Conservation (phyloP, 1,284 basidiomycete genomes). For the Microbotryum saponariae region DNA sequence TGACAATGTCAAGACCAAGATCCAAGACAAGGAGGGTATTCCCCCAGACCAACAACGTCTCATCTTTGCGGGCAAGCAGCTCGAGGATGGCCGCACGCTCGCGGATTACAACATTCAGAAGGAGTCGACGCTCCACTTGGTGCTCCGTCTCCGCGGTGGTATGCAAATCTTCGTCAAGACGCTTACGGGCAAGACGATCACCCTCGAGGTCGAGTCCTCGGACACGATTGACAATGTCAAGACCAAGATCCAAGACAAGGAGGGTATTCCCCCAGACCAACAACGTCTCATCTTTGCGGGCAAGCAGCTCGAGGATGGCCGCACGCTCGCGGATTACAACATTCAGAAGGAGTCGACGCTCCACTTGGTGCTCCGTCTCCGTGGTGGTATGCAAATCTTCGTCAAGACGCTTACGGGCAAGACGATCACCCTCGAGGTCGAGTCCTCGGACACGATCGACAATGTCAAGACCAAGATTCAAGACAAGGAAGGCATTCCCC, state of each 20-base stretch:
- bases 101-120: constrained; percentile 98
- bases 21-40: constrained; percentile 40
- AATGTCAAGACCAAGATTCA: constrained; percentile 56
- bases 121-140: constrained; percentile 94
- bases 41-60: constrained; percentile 89
- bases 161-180: constrained; percentile 48
- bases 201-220: constrained; percentile 75
- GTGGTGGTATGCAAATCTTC: constrained; percentile 85
- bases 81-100: constrained; percentile 89
- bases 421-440: constrained; percentile 89
- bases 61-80: constrained; percentile 88
- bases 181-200: constrained; percentile 98
- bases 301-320: constrained; percentile 93
- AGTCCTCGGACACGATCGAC: constrained; percentile 72
- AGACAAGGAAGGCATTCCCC: constrained; percentile 48
- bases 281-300: constrained; percentile 86
- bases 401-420: constrained; percentile 95
- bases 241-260: constrained; percentile 51
- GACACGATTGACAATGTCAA: constrained; percentile 65
- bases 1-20: constrained; percentile 49
- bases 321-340: constrained; percentile 86
- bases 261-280: constrained; percentile 66
- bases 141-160: constrained; percentile 92
- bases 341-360: constrained; percentile 96
- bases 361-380: constrained; percentile 82